Percentiles rank a stretch among this genome's conserved stretches.
Evolutionary conservation across 352 stramenopile species (phyloP).

Genomic region (Pythium vanterpoolii): DNA sequence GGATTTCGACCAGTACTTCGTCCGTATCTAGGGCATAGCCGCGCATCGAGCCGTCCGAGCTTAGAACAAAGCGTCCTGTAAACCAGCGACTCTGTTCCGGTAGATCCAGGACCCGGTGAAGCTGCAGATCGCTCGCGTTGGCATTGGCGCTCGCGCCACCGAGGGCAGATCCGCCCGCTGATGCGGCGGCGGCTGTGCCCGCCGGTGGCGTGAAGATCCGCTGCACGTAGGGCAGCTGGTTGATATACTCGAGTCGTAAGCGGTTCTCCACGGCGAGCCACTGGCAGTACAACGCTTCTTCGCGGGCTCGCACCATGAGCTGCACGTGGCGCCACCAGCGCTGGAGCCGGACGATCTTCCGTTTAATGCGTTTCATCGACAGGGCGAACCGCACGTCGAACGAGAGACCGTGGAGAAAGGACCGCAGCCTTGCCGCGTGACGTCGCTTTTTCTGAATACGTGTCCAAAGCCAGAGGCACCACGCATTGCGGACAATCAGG

Average conservation of each 20-base stretch:
- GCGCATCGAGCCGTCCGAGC: slow-evolving; percentile 42
- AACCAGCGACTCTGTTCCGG: slow-evolving; percentile 54
- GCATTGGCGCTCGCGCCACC: not conserved
- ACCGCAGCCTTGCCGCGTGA: slow-evolving; percentile 32
- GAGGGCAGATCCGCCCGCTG: too few relatives aligned
- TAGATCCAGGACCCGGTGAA: slow-evolving; percentile 54
- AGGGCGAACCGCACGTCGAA: slow-evolving; percentile 64
- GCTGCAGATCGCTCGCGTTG: slow-evolving; percentile 19
- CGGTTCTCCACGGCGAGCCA: slow-evolving; percentile 47
- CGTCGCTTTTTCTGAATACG: slow-evolving; percentile 35
- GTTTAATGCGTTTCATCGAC: slow-evolving; percentile 54
- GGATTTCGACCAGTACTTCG: slow-evolving; percentile 47
- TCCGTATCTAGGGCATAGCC: slow-evolving; percentile 22
- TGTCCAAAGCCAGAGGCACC: slow-evolving; percentile 35
- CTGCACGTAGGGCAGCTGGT: slow-evolving; percentile 51
- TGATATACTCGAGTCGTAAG: slow-evolving; percentile 44
- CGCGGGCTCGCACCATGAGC: slow-evolving; percentile 48
- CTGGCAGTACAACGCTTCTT: slow-evolving; percentile 51
- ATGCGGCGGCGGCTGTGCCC: not conserved
- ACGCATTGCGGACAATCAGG: slow-evolving; percentile 37
- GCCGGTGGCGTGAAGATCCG: slow-evolving; percentile 46
- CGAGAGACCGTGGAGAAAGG: slow-evolving; percentile 47
- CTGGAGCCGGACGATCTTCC: slow-evolving; percentile 47
- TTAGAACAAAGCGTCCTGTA: slow-evolving; percentile 41
- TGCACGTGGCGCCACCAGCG: slow-evolving; percentile 60